Percentiles rank a stretch among this genome's conserved stretches.
phyloP scores from a whole-genome alignment of 495 filamentous ascomycete species.

The Tuber borchii region DNA sequence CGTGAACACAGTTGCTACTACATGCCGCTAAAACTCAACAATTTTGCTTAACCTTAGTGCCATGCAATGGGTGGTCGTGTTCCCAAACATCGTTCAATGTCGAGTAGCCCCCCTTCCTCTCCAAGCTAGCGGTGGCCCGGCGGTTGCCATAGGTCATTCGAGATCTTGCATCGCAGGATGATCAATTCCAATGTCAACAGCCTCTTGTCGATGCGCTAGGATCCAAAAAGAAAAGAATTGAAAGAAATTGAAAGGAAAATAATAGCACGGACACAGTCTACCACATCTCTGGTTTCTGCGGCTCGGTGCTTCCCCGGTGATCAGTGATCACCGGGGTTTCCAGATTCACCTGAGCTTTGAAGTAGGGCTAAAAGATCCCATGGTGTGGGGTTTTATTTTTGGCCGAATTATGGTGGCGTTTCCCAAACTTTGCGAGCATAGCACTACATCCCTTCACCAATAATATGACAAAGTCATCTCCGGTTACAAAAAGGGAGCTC shows the following conservation, averaged over 20 bases:
- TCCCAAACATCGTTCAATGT: too few species aligned
- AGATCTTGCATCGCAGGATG: background rate
- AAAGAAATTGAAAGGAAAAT: background rate
- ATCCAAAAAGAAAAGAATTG: background rate
- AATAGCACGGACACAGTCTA: background rate
- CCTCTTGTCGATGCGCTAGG: background rate
- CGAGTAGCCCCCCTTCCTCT: background rate
- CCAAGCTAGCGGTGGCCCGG: background rate
- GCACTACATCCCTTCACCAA: background rate
- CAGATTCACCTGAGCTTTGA: background rate
- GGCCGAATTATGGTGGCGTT: background rate
- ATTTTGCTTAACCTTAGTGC: too few species aligned
- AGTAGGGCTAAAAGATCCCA: conserved; percentile 1
- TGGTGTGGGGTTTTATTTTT: background rate
- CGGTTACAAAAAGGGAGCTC: background rate
- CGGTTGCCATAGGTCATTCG: background rate
- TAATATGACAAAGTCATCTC: background rate
- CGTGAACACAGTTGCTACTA: too few species aligned
- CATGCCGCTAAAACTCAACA: too few species aligned
- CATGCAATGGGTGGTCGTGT: too few species aligned
- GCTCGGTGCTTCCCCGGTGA: background rate
- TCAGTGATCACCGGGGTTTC: too few species aligned
- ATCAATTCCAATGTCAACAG: background rate
- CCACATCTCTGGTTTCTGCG: background rate
- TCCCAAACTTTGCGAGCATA: background rate